Conservation (phyloP, 129 eudicot species). For the Centella asiatica region DNA sequence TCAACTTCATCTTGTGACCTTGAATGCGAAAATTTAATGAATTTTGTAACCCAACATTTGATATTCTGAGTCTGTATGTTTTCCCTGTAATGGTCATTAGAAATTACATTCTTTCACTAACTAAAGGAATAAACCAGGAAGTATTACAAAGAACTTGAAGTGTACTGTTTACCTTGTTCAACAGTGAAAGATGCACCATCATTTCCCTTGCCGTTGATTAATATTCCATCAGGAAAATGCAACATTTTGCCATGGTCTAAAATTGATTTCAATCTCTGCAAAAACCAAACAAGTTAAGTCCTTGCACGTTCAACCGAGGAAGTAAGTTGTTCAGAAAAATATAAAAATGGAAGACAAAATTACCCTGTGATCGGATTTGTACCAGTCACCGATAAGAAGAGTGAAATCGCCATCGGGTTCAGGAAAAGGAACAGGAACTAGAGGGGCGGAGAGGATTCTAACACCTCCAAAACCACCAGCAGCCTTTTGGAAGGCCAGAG, state of each 20-base stretch:
- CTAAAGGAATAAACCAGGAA: too few relatives aligned
- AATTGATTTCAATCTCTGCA: conserved; percentile 37
- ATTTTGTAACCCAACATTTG: conserved; percentile 76
- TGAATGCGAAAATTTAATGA: conserved; percentile 58
- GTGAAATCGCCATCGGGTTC: conserved; percentile 1
- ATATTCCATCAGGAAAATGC: conserved; percentile 47
- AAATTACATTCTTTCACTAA: too few relatives aligned
- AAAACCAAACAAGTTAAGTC: neutral
- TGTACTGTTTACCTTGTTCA: conserved; percentile 40
- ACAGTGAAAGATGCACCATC: conserved; percentile 48
- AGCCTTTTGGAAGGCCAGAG: neutral
- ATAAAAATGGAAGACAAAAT: neutral
- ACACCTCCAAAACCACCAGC: conserved; percentile 1
- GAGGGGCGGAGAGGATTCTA: neutral
- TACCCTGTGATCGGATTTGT: neutral
- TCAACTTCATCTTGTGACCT: conserved; percentile 67
- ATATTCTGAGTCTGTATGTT: conserved; percentile 77
- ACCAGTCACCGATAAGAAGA: conserved; percentile 2
- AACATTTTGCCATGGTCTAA: conserved; percentile 57
- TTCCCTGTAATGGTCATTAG: conserved; percentile 35
- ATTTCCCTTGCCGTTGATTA: conserved; percentile 69
- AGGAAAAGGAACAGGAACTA: conserved; percentile 2
- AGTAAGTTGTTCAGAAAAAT: neutral
- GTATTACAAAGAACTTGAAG: too few relatives aligned
- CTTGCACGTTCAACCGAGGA: too few relatives aligned